Base-by-base conservation (phyloP, 2,329 filamentous ascomycete species). In the Aspergillus fijiensis region DNA sequence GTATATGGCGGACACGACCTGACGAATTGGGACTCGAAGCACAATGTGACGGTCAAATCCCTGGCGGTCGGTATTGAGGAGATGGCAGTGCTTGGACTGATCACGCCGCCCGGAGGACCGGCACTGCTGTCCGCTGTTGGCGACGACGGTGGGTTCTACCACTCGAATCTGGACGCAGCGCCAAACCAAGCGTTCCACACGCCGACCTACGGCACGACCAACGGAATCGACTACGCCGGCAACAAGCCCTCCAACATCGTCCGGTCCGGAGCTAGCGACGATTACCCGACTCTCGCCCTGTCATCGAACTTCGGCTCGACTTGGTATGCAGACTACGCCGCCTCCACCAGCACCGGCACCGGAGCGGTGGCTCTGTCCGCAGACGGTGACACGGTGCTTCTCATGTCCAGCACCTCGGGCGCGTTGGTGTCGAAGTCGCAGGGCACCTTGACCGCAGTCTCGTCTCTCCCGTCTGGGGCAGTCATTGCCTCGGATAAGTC, bases 31-130 rank as follows among this genome's bases (percentile, higher is more conserved):
- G 83, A 85, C 58, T 77, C 77, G 0, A 69, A 65, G 2, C 76
- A 77, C 61, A 84, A 82, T 55, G 72, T 85, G 58, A 79, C 78
- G 1, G 79, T 85, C 51, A 65, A 81, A 51, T 81, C 80, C 1
- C 73, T 85, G 5, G 83, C 84, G 1, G 77, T 81, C 29, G 83
- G 84, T 0, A 84, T 85, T 29, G 83, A 85, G 58, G 83, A 85
- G 64, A 81, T 80, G 50, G 76, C 82, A 2, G 76, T 85, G 0
- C 77, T 80, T 7, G 80, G 76, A 3, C 70, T 86, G 12, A 77
- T 80, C 16, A 83, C 81, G 0, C 79, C 78, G 0, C 80, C 81
- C 0, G 79, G 79, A 0, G 83, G 83, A 2, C 79, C 78, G 2
- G 81, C 84, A 49, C 78, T 85, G 3, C 72, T 85, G 2, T 81